phyloP scores from a whole-genome alignment of 441 rosid genomes.

The Corymbia citriodora region DNA sequence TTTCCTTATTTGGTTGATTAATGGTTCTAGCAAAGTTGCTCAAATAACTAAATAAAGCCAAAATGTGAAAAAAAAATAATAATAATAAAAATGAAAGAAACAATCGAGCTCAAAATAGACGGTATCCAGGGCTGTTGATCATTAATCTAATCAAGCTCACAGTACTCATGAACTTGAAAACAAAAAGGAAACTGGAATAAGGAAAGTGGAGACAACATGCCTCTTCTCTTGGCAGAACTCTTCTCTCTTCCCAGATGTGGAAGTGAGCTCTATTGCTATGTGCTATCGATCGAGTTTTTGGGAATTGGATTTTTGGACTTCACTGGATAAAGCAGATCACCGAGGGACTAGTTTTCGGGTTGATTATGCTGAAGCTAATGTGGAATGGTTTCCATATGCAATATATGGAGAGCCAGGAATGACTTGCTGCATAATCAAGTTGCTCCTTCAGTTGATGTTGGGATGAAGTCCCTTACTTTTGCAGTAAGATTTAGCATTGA shows the following conservation, averaged over 20 bases:
- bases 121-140: neutral
- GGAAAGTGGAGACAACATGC: neutral
- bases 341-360: neutral
- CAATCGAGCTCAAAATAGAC: neutral
- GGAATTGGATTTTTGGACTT: neutral
- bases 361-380: fast-evolving
- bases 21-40: neutral
- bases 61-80: no score
- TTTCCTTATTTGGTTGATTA: neutral
- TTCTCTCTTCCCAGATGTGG: neutral
- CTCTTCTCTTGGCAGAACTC: neutral
- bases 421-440: neutral
- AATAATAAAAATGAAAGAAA: neutral
- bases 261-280: neutral
- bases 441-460: neutral
- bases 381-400: neutral
- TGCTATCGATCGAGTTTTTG: fast-evolving
- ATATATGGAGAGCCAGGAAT: neutral
- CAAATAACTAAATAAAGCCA: neutral
- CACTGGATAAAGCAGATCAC: neutral
- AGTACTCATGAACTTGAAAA: neutral
- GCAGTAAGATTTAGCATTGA: neutral
- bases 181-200: fast-evolving
- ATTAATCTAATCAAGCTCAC: neutral
- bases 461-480: fast-evolving